Evolutionary conservation across 192 early-diverging fungal species (phyloP).

Genomic region (Lunasporangiospora selenospora): DNA sequence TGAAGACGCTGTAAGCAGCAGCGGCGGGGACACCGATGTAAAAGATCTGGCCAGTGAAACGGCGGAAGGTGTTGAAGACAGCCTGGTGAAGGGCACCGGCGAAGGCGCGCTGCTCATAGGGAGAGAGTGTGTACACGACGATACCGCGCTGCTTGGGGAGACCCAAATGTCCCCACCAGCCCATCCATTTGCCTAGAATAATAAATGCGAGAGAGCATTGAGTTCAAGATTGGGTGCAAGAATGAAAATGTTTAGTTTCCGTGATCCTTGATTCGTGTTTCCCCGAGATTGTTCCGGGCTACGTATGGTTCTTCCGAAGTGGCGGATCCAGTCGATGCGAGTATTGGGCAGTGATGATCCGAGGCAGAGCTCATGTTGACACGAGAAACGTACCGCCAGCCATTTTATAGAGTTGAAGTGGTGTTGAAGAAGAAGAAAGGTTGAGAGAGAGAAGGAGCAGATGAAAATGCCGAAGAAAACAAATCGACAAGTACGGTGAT

Average conservation of each 20-base stretch:
- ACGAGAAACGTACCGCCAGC: conserved; percentile 23
- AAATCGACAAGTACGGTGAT: neutral
- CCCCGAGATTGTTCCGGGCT: too few relatives aligned
- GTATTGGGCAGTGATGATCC: too few relatives aligned
- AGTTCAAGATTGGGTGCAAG: too few relatives aligned
- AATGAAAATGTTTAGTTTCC: too few relatives aligned
- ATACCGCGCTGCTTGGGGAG: conserved; percentile 66
- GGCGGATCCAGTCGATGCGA: too few relatives aligned
- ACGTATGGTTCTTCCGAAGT: too few relatives aligned
- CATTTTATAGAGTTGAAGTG: too few relatives aligned
- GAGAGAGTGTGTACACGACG: conserved; percentile 63
- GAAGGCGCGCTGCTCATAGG: conserved; percentile 68
- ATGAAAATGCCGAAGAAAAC: conserved; percentile 6
- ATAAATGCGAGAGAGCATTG: too few relatives aligned
- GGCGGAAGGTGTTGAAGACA: conserved; percentile 68
- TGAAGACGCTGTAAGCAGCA: conserved; percentile 56
- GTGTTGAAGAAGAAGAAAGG: too few relatives aligned
- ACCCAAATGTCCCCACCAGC: conserved; percentile 66
- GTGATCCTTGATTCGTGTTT: too few relatives aligned
- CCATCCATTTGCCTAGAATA: conserved; percentile 51
- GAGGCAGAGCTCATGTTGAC: too few relatives aligned
- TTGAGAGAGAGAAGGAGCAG: conserved; percentile 6
- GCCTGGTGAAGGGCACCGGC: conserved; percentile 63
- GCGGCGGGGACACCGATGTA: conserved; percentile 62
- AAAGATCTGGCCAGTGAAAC: conserved; percentile 56